Evolutionary conservation across 768 basidiomycete species (phyloP).

Genomic region (Cubamyces sp.): DNA sequence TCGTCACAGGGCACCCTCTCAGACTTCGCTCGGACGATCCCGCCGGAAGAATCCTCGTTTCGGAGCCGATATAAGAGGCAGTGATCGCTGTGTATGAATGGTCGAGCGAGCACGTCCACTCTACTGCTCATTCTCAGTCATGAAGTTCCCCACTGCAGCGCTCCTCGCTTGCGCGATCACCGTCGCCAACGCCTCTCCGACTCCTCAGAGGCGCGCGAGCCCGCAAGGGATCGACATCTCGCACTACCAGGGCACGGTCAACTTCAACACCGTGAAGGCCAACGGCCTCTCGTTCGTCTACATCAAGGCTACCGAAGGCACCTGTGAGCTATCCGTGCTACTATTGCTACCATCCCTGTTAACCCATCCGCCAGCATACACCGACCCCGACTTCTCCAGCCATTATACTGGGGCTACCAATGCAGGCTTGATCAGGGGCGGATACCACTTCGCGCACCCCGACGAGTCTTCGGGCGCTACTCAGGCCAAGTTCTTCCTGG

Average conservation of each 20-base stretch:
- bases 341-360: not conserved
- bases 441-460: conserved; percentile 65
- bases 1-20: not conserved
- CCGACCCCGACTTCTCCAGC: conserved; percentile 47
- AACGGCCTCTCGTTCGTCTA: conserved; percentile 59
- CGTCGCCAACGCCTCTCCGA: not conserved
- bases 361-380: conserved; percentile 36
- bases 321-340: conserved; percentile 38
- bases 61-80: not conserved
- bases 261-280: conserved; percentile 55
- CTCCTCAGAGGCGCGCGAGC: conserved; percentile 40
- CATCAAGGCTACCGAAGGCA: conserved; percentile 73
- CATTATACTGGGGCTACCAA: conserved; percentile 62
- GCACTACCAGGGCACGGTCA: conserved; percentile 48
- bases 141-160: not conserved
- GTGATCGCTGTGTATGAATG: too few species aligned
- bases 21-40: not conserved
- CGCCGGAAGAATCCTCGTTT: not conserved
- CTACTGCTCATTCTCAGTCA: not conserved
- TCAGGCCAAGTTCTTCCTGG: conserved; percentile 63
- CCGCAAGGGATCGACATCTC: conserved; percentile 63
- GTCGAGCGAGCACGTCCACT: not conserved
- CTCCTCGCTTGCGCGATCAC: not conserved
- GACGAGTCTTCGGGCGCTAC: conserved; percentile 54
- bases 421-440: conserved; percentile 59